Evolutionary conservation across 2,329 filamentous ascomycete genomes (phyloP).

Genomic region (Cladophialophora psammophila): DNA sequence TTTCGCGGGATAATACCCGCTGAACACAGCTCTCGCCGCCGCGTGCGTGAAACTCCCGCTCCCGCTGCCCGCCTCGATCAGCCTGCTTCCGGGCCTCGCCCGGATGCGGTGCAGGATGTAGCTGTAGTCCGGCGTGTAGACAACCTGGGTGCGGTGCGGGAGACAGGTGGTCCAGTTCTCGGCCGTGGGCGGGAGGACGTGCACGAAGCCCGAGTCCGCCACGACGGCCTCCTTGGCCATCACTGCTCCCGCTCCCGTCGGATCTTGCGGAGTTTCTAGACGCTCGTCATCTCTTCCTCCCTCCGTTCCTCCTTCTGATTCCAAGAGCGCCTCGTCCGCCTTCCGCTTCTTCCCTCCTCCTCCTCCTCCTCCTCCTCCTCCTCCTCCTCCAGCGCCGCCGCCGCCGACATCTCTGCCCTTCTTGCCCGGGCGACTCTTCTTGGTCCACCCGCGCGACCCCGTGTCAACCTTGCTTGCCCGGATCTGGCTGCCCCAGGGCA

Average conservation of each 20-base stretch:
- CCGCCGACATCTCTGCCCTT: conserved; percentile 47
- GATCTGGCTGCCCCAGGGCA: conserved; percentile 92
- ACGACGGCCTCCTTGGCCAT: conserved; percentile 45
- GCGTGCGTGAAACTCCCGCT: conserved; percentile 62
- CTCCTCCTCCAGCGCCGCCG: conserved; percentile 44
- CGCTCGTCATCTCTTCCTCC: neutral
- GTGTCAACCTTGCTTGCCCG: conserved; percentile 90
- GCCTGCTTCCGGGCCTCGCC: conserved; percentile 53
- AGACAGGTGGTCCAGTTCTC: conserved; percentile 60
- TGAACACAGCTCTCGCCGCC: conserved; percentile 58
- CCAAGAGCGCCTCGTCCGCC: conserved; percentile 50
- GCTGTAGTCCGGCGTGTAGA: conserved; percentile 62
- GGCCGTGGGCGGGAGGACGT: conserved; percentile 58
- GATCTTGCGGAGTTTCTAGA: conserved; percentile 7
- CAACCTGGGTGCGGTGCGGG: conserved; percentile 60
- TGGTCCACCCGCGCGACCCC: conserved; percentile 79
- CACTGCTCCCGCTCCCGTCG: conserved; percentile 26
- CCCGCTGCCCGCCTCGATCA: conserved; percentile 61
- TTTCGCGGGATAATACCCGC: conserved; percentile 43
- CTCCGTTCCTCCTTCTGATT: neutral
- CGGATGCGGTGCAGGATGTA: conserved; percentile 59
- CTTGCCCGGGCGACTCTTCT: conserved; percentile 60
- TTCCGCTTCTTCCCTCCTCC: conserved; percentile 54
- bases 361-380: no score
- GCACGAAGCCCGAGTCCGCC: conserved; percentile 57